phyloP scores from a whole-genome alignment of 345 rosid species.

The Dipteronia sinensis region DNA sequence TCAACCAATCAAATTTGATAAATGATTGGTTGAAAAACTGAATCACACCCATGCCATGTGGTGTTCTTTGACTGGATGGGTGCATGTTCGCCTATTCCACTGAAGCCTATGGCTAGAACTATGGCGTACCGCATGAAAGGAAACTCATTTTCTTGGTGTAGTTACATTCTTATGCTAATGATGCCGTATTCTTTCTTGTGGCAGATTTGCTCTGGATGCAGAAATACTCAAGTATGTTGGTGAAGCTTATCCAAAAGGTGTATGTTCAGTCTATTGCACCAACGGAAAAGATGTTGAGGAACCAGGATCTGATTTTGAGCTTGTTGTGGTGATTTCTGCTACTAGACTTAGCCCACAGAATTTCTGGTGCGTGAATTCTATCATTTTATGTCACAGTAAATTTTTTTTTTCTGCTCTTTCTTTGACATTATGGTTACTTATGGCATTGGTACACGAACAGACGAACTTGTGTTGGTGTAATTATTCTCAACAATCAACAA shows the following conservation, averaged over 20 bases:
- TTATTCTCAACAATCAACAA: neutral
- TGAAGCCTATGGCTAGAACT: neutral
- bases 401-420: constrained; percentile 10
- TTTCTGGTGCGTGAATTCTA: constrained; percentile 66
- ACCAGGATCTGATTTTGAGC: constrained; percentile 86
- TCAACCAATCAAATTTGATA: neutral
- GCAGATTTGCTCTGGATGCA: constrained; percentile 83
- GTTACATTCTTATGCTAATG: neutral
- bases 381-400: too few relatives aligned
- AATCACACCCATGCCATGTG: neutral
- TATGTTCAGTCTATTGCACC: constrained; percentile 73
- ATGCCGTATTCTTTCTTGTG: constrained; percentile 22
- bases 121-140: neutral
- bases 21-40: neutral
- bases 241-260: constrained; percentile 93
- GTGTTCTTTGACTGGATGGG: neutral
- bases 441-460: neutral
- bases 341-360: constrained; percentile 86
- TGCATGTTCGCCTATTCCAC: neutral
- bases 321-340: constrained; percentile 87
- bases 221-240: constrained; percentile 79
- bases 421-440: neutral
- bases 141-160: neutral
- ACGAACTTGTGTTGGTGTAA: neutral
- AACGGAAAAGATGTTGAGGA: constrained; percentile 83